Base-by-base conservation (phyloP, 2,329 filamentous ascomycete species). In the Pleochaeta shiraiana region DNA sequence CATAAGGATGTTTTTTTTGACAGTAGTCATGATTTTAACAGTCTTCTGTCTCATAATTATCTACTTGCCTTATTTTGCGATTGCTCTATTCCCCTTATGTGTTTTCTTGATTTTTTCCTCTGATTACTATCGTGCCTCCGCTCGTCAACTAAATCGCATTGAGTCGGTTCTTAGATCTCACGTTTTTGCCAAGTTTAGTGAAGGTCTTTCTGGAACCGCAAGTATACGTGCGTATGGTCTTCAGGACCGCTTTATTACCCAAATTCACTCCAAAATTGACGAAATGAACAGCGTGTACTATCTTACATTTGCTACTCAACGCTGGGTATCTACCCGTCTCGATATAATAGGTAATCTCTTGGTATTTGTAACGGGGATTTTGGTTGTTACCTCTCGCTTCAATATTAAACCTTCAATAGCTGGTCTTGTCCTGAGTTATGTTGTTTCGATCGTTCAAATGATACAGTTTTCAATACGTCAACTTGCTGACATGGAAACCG, bases 211-310 rank as follows among this genome's bases (percentile, higher is more conserved):
- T 50, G 90, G 90, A 4, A 86, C 87, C 14, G 81, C 92, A 0
- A 90, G 85, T 1, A 96, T 97, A 71, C 84, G 90, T 26, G 92
- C 93, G 0, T 97, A 97, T 69, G 90, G 90, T 0, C 77, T 96
- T 3, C 81, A 89, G 72, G 77, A 85, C 21, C 83, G 85, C 53
- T 97, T 97, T 72, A 80, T 86, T 11, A 72, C 73, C 1, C 83
- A 86, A 39, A 79, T 97, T 57, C 81, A 85, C 62, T 76, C 80
- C 0, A 79, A 88, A 0, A 87, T 97, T 67, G 90, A 98, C 73
- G 81, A 89, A 68, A 96, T 97, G 91, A 86, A 97, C 73, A 83
- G 86, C 28, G 92, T 92, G 0, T 97, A 97, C 75, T 98, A 90
- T 73, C 79, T 97, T 39, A 97, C 92, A 0, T 97, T 95, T 73